Evolutionary conservation across 371 early-diverging fungal genomes (phyloP), one percentile per base, ranked within the genome.

Genomic region (Agmasoma carcini): DNA sequence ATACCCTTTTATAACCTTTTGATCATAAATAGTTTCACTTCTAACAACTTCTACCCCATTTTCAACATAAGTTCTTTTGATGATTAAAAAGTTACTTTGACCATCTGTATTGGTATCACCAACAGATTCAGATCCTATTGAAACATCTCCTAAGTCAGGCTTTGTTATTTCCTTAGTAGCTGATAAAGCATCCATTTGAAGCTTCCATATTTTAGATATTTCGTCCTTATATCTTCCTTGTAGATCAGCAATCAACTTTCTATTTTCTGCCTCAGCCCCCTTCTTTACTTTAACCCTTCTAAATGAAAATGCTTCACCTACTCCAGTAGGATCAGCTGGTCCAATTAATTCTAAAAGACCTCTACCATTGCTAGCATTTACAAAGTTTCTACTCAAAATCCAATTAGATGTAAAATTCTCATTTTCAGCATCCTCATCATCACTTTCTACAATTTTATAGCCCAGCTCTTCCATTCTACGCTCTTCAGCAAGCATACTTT

Each of bases 241-340:
- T 70, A 91, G 91, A 60, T 91, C 91, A 19, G 87, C 83, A 15
- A 90, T 60, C 30, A 64, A 59, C 46, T 65, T 57, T 81, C 54
- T 84, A 83, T 67, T 84, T 82, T 31, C 83, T 80, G 39, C 81
- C 11, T 85, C 82, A 26, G 85, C 79, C 69, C 88, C 90, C 74
- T 94, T 93, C 86, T 62, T 69, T 19, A 89, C 86, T 4, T 85
- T 85, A 20, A 87, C 84, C 51, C 88, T 82, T 60, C 95, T 84
- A 72, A 91, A 96, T 75, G 90, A 90, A 70, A 93, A 92, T 12
- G 90, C 95, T 74, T 92, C 93, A 26, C 91, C 94, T 23, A 85
- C 78, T 3, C 94, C 94, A 0, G 94, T 90, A 0, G 93, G 92
- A 59, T 75, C 78, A 7, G 73, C 71, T 30, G 63, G 37, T 29